Conservation (phyloP, 805 yeast genomes). For the Nakazawaea siamensis region DNA sequence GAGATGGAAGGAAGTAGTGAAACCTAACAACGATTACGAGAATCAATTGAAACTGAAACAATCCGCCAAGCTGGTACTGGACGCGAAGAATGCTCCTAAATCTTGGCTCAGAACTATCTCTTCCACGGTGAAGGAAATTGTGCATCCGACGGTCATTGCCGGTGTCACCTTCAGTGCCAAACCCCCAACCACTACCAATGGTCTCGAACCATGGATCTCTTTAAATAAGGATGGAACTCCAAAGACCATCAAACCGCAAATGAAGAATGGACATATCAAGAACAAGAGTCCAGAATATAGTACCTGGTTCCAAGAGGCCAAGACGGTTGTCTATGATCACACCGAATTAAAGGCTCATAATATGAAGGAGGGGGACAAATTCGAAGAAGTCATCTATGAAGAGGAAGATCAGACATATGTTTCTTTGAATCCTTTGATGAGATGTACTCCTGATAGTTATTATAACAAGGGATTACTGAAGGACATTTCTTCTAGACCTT, state of each 20-base stretch:
- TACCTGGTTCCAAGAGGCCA: conserved; percentile 68
- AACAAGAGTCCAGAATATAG: conserved; percentile 65
- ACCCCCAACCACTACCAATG: conserved; percentile 59
- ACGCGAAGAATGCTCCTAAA: conserved; percentile 24
- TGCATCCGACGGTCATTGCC: conserved; percentile 54
- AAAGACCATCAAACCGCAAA: conserved; percentile 67
- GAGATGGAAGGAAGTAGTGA: conserved; percentile 7
- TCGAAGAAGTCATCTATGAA: conserved; percentile 43
- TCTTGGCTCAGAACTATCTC: conserved; percentile 76
- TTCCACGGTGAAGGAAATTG: conserved; percentile 45
- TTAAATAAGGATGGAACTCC: conserved; percentile 73
- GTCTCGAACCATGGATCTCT: conserved; percentile 75
- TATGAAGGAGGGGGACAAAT: conserved; percentile 51
- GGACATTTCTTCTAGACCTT: conserved; percentile 57
- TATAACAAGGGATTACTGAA: conserved; percentile 55
- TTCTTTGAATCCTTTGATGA: conserved; percentile 63
- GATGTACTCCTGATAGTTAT: conserved; percentile 80
- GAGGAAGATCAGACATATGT: conserved; percentile 73
- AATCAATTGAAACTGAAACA: conserved; percentile 6
- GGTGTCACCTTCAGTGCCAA: conserved; percentile 59
- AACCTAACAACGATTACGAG: conserved; percentile 7
- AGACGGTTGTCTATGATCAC: conserved; percentile 46
- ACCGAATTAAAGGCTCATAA: conserved; percentile 68
- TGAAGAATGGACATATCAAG: conserved; percentile 63
- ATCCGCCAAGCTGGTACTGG: conserved; percentile 2